phyloP scores from a whole-genome alignment of 164 flowering plant species.

The Aristolochia fimbriata region DNA sequence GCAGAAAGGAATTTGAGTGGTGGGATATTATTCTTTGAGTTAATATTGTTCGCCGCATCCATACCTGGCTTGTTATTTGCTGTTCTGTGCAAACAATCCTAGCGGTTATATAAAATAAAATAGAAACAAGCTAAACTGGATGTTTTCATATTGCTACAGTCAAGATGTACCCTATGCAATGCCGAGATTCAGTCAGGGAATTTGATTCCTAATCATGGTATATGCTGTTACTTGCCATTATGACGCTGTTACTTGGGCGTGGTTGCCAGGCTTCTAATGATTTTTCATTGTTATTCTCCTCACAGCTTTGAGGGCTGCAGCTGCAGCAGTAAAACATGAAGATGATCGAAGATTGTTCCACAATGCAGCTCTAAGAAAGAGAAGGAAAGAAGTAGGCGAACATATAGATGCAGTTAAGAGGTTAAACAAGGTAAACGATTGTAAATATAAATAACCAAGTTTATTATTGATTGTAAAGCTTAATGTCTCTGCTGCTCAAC shows the following conservation, averaged over 20 bases:
- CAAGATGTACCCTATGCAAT: slow-evolving; percentile 76
- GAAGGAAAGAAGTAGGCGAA: slow-evolving; percentile 73
- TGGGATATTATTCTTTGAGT: no score
- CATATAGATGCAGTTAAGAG: slow-evolving; percentile 42
- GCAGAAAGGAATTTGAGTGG: no score
- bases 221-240: background rate
- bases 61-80: background rate
- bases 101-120: background rate
- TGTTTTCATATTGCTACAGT: slow-evolving; percentile 30
- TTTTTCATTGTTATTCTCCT: background rate
- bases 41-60: no score
- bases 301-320: slow-evolving; percentile 91
- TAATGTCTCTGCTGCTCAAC: no score
- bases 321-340: slow-evolving; percentile 81
- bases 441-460: no score
- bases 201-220: slow-evolving; percentile 80
- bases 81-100: background rate
- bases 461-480: no score
- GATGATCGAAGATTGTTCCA: slow-evolving; percentile 84
- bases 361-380: slow-evolving; percentile 72
- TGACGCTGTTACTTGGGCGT: background rate
- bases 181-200: slow-evolving; percentile 58
- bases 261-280: background rate
- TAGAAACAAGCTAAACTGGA: background rate
- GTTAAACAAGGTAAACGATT: slow-evolving; percentile 40